phyloP scores from a whole-genome alignment of 352 stramenopile species.

The Phytophthora foliorum region DNA sequence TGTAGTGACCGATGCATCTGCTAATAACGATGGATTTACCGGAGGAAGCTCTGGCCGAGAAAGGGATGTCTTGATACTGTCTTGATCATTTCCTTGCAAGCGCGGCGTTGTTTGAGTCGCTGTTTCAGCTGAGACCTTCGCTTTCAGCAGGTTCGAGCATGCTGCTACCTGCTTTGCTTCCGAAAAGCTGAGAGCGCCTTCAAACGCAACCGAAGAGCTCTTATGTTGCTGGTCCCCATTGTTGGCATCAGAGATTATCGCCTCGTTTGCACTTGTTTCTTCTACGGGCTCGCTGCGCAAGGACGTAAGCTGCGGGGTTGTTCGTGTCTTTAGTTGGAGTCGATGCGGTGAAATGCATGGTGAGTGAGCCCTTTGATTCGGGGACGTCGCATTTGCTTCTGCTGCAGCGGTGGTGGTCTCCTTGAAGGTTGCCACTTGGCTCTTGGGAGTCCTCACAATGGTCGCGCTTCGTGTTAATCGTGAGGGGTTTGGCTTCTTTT shows the following conservation, averaged over 20 bases:
- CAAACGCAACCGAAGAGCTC: conserved; percentile 30
- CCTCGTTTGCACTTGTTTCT: not conserved
- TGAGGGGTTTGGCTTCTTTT: conserved; percentile 16
- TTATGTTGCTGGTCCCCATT: not conserved
- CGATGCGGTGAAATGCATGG: conserved; percentile 22
- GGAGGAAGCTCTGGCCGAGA: conserved; percentile 12
- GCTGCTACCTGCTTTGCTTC: conserved; percentile 49
- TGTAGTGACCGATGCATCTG: conserved; percentile 9
- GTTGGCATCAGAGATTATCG: not conserved
- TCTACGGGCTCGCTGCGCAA: conserved; percentile 9
- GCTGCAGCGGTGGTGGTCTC: not conserved
- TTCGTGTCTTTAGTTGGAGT: conserved; percentile 11
- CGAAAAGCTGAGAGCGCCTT: conserved; percentile 50
- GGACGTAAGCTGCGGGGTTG: conserved; percentile 27
- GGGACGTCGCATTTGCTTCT: not conserved
- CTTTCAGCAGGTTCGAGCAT: conserved; percentile 18
- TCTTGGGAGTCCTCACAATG: conserved; percentile 7
- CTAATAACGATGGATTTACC: not conserved
- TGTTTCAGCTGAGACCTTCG: conserved; percentile 24
- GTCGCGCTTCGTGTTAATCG: conserved; percentile 23
- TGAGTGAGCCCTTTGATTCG: conserved; percentile 13
- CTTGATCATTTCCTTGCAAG: not conserved
- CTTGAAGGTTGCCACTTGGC: not conserved
- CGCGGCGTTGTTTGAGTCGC: conserved; percentile 32
- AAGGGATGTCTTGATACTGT: not conserved